These are phyloP conservation scores for Ophiostoma perfectum DNA, from an alignment of 2,329 filamentous ascomycete genomes.

Conservation along the genomic window DNA sequence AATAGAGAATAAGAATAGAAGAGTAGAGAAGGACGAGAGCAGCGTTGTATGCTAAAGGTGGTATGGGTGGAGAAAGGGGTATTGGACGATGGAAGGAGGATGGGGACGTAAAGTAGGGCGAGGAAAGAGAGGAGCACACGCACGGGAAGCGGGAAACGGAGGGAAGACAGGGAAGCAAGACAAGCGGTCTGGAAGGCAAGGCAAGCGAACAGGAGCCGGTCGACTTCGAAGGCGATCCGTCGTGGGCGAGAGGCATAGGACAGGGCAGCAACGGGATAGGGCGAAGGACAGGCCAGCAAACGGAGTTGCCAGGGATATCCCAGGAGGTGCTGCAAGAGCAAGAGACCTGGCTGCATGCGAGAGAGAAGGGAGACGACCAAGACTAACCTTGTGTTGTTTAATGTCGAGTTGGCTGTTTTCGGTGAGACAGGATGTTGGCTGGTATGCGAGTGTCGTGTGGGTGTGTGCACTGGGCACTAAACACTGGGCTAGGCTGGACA, in stretches of 20 bases:
- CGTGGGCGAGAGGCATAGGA: neutral
- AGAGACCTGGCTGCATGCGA: neutral
- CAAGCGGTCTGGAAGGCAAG: neutral
- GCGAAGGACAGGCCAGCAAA: neutral
- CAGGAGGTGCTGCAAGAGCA: neutral
- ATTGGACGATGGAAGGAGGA: neutral
- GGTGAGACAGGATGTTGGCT: constrained; percentile 8
- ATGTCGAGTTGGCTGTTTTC: neutral
- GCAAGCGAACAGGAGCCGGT: neutral
- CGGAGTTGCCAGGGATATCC: neutral
- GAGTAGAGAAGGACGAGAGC: neutral
- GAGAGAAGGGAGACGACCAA: neutral
- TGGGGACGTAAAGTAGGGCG: constrained; percentile 1
- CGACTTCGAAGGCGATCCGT: no score
- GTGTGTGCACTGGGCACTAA: neutral
- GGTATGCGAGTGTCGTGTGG: neutral
- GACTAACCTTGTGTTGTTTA: neutral
- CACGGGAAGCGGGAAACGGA: neutral
- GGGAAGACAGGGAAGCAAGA: neutral
- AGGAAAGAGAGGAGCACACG: neutral
- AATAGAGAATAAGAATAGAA: neutral
- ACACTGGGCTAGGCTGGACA: no score
- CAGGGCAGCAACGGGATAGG: neutral
- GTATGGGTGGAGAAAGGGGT: constrained; percentile 1
- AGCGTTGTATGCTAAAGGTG: neutral